phyloP scores from a whole-genome alignment of 441 rosid genomes.

The Kokia cookei region DNA sequence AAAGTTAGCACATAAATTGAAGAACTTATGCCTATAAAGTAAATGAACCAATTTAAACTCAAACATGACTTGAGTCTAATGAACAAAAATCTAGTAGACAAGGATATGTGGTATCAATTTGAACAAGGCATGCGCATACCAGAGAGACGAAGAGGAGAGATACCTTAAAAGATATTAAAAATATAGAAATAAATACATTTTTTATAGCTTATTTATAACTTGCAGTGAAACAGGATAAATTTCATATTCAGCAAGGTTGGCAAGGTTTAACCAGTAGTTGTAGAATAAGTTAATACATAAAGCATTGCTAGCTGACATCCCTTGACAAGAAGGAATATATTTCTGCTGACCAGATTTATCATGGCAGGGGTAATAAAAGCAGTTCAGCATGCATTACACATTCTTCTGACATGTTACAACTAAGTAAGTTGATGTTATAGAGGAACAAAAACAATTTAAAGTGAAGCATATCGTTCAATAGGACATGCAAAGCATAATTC shows the following conservation, averaged over 20 bases:
- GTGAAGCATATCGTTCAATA: not conserved
- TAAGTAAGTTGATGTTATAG: not conserved
- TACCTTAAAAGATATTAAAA: not conserved
- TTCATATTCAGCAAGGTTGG: not conserved
- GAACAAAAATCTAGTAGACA: not conserved
- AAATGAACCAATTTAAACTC: not conserved
- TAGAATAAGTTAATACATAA: not conserved
- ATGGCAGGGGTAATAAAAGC: not conserved
- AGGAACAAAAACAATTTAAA: not conserved
- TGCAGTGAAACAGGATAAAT: not conserved
- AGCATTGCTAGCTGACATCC: not conserved
- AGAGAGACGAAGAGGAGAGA: not conserved
- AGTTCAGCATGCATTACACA: not conserved
- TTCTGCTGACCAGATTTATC: not conserved
- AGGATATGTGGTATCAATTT: not conserved
- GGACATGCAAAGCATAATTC: not conserved
- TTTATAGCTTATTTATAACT: not conserved
- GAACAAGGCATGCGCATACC: not conserved
- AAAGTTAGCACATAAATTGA: not conserved
- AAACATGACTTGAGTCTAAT: not conserved
- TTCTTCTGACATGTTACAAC: not conserved
- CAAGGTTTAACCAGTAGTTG: not conserved
- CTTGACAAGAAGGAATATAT: not conserved
- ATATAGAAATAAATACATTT: not conserved
- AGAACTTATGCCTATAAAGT: not conserved